Evolutionary conservation across 2,329 filamentous ascomycete species (phyloP).

Genomic region (Colletotrichum scovillei): DNA sequence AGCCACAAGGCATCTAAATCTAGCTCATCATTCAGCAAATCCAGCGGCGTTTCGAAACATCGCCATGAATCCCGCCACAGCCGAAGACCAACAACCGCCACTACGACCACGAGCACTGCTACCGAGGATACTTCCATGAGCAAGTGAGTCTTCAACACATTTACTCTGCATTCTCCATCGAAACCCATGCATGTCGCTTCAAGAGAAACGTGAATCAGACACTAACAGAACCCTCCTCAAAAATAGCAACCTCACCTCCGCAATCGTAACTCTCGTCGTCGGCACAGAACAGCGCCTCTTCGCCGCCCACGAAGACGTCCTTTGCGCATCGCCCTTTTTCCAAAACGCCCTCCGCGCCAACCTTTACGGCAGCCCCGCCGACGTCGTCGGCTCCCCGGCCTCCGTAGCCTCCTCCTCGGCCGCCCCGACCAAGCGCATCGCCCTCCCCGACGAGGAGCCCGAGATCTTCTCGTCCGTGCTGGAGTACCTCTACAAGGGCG

Average conservation of each 20-base stretch:
- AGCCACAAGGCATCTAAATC: constrained; percentile 62
- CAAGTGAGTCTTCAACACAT: constrained; percentile 51
- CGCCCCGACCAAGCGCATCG: constrained; percentile 70
- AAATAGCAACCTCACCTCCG: constrained; percentile 67
- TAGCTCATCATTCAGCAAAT: constrained; percentile 66
- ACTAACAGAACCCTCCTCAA: constrained; percentile 27
- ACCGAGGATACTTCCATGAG: constrained; percentile 53
- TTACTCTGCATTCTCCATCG: background rate
- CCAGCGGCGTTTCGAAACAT: constrained; percentile 64
- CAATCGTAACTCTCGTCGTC: constrained; percentile 84
- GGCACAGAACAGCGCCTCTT: constrained; percentile 89
- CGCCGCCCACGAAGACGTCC: constrained; percentile 88
- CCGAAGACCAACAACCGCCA: constrained; percentile 60
- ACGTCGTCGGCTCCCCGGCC: constrained; percentile 43
- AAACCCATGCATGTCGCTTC: background rate
- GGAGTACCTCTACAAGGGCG: constrained; percentile 93
- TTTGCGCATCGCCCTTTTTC: constrained; percentile 85
- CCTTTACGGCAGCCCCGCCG: constrained; percentile 69
- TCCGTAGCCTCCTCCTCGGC: background rate
- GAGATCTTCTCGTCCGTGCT: constrained; percentile 92
- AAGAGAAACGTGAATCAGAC: background rate
- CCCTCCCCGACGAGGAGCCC: constrained; percentile 86
- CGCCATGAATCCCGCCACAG: constrained; percentile 61
- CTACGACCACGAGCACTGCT: constrained; percentile 49
- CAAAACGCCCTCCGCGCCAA: constrained; percentile 66